Evolutionary conservation across 2,329 filamentous ascomycete species (phyloP).

Genomic region (Penicillium glabrum): DNA sequence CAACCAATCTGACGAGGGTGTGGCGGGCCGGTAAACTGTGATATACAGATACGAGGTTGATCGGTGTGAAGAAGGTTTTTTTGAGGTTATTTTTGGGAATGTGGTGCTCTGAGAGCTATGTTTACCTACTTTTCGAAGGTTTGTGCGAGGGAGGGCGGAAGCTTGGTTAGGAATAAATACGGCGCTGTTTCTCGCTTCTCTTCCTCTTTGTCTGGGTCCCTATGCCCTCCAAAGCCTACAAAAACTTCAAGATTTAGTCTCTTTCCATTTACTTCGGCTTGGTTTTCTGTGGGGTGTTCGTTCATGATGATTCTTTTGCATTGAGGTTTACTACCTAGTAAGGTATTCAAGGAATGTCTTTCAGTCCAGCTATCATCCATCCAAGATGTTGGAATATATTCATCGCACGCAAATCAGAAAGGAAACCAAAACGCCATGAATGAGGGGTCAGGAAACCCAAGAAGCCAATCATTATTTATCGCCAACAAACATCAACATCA

Average conservation of each 20-base stretch:
- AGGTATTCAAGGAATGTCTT: neutral
- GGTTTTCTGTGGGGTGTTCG: neutral
- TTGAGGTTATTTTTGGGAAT: neutral
- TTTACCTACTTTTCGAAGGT: neutral
- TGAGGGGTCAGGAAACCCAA: neutral
- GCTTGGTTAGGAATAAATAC: neutral
- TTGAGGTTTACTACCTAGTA: neutral
- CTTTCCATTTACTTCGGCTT: too few relatives aligned
- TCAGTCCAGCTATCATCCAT: neutral
- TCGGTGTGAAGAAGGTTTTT: neutral
- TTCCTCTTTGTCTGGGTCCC: neutral
- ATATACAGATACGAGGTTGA: neutral
- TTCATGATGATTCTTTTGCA: neutral
- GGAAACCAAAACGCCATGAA: neutral
- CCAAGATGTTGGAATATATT: constrained; percentile 1
- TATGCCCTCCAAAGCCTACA: neutral
- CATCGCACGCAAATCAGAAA: neutral
- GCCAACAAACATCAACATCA: neutral
- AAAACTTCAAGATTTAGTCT: fast-evolving
- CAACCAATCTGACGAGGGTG: constrained; percentile 10
- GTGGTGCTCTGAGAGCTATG: neutral
- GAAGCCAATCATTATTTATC: neutral
- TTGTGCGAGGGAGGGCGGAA: neutral
- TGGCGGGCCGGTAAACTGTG: neutral
- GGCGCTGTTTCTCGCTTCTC: neutral